These are phyloP conservation scores for Wallacemonas collosoma DNA, from an alignment of 208 protist genomes.

Conservation along the genomic window DNA sequence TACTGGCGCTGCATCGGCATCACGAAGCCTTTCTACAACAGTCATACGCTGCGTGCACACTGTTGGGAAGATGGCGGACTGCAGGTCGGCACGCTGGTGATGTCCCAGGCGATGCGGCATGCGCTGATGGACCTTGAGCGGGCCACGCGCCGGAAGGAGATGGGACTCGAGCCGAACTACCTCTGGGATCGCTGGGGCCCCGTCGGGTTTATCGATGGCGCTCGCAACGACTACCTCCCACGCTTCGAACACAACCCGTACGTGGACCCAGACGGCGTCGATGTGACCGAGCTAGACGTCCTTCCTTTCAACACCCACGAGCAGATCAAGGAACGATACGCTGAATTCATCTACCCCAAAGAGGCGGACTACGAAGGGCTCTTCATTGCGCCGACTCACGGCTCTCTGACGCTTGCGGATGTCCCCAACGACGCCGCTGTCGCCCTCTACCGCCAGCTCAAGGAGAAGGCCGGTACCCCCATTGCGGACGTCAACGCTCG, in stretches of 20 bases:
- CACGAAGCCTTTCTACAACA: constrained; percentile 89
- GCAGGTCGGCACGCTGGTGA: constrained; percentile 80
- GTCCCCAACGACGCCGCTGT: constrained; percentile 52
- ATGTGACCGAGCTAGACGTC: constrained; percentile 88
- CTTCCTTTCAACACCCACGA: constrained; percentile 89
- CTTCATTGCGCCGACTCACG: constrained; percentile 72
- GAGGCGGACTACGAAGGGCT: constrained; percentile 57
- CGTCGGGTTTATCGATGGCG: constrained; percentile 90
- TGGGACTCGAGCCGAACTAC: constrained; percentile 86
- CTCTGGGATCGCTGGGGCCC: constrained; percentile 91
- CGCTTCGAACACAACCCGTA: constrained; percentile 89
- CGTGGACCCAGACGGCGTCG: constrained; percentile 89
- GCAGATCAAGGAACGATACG: constrained; percentile 86
- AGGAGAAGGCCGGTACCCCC: constrained; percentile 43
- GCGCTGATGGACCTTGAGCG: constrained; percentile 91
- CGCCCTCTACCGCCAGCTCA: constrained; percentile 58
- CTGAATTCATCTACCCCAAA: constrained; percentile 83
- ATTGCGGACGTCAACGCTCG: constrained; percentile 37
- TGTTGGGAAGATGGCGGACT: constrained; percentile 87
- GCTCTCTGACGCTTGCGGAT: constrained; percentile 70
- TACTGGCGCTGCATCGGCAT: constrained; percentile 93
- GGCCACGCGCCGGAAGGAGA: constrained; percentile 77
- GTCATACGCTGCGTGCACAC: constrained; percentile 78
- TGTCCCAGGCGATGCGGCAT: constrained; percentile 90
- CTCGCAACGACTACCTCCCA: constrained; percentile 78